phyloP scores from a whole-genome alignment of 345 rosid genomes.

The Trapa bicornis region DNA sequence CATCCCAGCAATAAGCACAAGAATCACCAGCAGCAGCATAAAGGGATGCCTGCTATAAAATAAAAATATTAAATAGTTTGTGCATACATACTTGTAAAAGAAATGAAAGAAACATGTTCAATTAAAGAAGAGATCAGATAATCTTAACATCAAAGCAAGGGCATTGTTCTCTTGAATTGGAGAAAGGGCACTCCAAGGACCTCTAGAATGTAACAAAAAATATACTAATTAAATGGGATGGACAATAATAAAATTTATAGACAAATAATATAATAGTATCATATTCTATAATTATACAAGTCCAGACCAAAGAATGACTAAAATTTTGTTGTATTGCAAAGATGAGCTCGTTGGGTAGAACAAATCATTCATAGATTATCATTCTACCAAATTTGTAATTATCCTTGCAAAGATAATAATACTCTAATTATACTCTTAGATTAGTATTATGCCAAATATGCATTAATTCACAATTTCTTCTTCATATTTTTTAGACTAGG shows the following conservation, averaged over 20 bases:
- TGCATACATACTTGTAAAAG: neutral
- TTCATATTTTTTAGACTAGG: too few relatives aligned
- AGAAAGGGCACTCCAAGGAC: constrained; percentile 95
- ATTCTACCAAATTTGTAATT: too few relatives aligned
- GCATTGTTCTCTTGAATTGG: constrained; percentile 71
- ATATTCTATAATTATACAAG: neutral
- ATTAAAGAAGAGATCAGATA: neutral
- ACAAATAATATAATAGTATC: neutral
- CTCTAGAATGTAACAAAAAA: constrained; percentile 27
- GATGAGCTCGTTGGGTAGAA: too few relatives aligned
- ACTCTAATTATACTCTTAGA: too few relatives aligned
- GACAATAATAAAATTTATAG: neutral
- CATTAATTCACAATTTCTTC: too few relatives aligned
- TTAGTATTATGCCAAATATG: too few relatives aligned
- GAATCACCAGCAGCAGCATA: too few relatives aligned
- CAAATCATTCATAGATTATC: too few relatives aligned
- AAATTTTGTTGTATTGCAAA: neutral
- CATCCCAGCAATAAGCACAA: constrained; percentile 3
- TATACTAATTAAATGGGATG: constrained; percentile 1
- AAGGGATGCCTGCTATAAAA: constrained; percentile 11
- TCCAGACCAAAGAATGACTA: neutral
- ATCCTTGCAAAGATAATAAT: too few relatives aligned
- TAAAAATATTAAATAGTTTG: constrained; percentile 2
- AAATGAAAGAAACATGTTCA: neutral
- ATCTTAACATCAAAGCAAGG: constrained; percentile 8